Evolutionary conservation across 139 green algal genomes (phyloP).

Genomic region (Coelastrella sp.): DNA sequence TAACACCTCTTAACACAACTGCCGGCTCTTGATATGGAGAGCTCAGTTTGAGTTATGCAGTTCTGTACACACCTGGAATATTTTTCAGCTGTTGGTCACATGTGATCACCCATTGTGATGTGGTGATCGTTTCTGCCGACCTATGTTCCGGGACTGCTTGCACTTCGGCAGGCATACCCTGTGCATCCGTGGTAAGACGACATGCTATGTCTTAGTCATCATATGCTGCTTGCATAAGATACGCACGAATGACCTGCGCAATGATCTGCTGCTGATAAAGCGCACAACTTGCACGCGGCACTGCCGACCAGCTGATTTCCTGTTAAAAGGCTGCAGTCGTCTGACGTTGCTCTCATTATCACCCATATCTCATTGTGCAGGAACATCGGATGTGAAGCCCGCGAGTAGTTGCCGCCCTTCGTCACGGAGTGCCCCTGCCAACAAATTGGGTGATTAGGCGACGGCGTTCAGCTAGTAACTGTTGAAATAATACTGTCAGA

Average conservation of each 20-base stretch:
- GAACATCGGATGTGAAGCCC: neutral
- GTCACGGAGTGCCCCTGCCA: neutral
- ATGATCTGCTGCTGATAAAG: too few relatives aligned
- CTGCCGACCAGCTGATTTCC: too few relatives aligned
- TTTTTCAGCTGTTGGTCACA: neutral
- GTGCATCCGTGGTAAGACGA: too few relatives aligned
- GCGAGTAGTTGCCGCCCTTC: neutral
- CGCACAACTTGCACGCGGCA: too few relatives aligned
- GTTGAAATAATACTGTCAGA: neutral
- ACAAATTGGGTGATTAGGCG: neutral
- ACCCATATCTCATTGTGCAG: neutral
- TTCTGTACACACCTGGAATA: neutral
- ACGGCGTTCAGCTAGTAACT: neutral
- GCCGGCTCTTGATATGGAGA: neutral
- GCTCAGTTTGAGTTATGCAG: neutral
- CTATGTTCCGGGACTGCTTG: too few relatives aligned
- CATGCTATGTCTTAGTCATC: too few relatives aligned
- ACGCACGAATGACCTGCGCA: too few relatives aligned
- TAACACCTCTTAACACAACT: neutral
- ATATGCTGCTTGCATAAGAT: too few relatives aligned
- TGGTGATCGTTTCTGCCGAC: too few relatives aligned
- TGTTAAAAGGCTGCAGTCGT: neutral
- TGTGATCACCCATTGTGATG: neutral
- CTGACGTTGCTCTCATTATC: neutral
- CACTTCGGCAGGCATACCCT: too few relatives aligned